phyloP scores from a whole-genome alignment of 2,329 filamentous ascomycete genomes.

The Cladosporium sp. region DNA sequence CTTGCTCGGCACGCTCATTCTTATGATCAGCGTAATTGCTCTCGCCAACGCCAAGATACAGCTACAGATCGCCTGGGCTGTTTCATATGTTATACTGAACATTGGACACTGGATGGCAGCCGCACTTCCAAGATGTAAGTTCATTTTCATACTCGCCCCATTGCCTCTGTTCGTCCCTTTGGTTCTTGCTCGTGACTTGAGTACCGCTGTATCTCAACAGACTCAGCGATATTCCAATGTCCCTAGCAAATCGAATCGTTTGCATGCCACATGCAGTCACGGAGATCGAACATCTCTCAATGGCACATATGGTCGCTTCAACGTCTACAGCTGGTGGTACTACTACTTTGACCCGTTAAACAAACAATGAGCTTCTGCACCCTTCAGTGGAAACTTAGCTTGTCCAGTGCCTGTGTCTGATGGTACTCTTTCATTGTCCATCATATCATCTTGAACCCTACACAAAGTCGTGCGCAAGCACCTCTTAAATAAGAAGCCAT shows the following conservation, averaged over 20 bases:
- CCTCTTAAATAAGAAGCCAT: neutral
- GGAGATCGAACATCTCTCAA: neutral
- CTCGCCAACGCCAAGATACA: slow-evolving; percentile 53
- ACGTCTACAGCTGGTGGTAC: neutral
- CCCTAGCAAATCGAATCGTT: neutral
- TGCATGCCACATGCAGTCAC: neutral
- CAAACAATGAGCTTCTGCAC: neutral
- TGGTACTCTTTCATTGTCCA: neutral
- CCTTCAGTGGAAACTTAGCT: neutral
- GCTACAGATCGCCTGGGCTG: slow-evolving; percentile 53
- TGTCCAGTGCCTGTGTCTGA: neutral
- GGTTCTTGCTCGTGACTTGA: neutral
- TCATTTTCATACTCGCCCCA: neutral
- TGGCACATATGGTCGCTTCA: neutral
- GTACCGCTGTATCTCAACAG: neutral
- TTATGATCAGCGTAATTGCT: slow-evolving; percentile 56
- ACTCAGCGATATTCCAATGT: neutral
- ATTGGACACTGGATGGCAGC: slow-evolving; percentile 55
- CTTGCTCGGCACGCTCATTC: slow-evolving; percentile 53
- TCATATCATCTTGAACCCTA: neutral
- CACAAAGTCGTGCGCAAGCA: neutral
- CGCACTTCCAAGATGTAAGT: slow-evolving; percentile 44
- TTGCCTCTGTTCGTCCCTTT: neutral
- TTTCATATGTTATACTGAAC: slow-evolving; percentile 53
- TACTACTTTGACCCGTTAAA: neutral